Evolutionary conservation across 768 basidiomycete genomes (phyloP).

Genomic region (Strobilomyces confusus): DNA sequence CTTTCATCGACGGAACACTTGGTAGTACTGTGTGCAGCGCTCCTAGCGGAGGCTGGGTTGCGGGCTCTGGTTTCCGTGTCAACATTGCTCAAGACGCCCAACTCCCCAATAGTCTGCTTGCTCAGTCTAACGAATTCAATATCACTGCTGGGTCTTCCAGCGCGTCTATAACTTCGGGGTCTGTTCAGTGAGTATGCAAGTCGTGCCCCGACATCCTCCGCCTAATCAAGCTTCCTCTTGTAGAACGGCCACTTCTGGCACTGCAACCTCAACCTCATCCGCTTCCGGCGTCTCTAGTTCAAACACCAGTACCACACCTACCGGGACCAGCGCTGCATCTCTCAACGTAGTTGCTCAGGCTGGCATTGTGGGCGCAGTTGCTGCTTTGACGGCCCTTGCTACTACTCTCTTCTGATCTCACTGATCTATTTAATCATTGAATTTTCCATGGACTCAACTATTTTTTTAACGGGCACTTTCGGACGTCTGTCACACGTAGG

Average conservation of each 20-base stretch:
- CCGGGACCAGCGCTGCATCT: slow-evolving; percentile 31
- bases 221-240: neutral
- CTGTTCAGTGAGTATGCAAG: slow-evolving; percentile 15
- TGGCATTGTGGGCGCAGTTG: slow-evolving; percentile 34
- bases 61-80: slow-evolving; percentile 61
- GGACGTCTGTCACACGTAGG: neutral
- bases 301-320: slow-evolving; percentile 23
- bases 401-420: slow-evolving; percentile 16
- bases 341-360: slow-evolving; percentile 26
- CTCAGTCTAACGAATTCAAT: slow-evolving; percentile 66
- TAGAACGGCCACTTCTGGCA: slow-evolving; percentile 13
- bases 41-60: slow-evolving; percentile 63
- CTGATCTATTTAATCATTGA: neutral
- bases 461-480: neutral
- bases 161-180: slow-evolving; percentile 12
- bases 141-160: slow-evolving; percentile 32
- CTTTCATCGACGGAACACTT: slow-evolving; percentile 49
- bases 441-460: neutral
- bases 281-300: slow-evolving; percentile 26
- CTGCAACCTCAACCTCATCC: slow-evolving; percentile 3
- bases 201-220: neutral
- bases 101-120: slow-evolving; percentile 51
- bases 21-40: slow-evolving; percentile 42
- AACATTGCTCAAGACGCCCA: slow-evolving; percentile 58
- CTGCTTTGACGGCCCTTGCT: slow-evolving; percentile 35